Evolutionary conservation across 2,329 filamentous ascomycete species (phyloP).

Genomic region (Aureobasidium uvarum): DNA sequence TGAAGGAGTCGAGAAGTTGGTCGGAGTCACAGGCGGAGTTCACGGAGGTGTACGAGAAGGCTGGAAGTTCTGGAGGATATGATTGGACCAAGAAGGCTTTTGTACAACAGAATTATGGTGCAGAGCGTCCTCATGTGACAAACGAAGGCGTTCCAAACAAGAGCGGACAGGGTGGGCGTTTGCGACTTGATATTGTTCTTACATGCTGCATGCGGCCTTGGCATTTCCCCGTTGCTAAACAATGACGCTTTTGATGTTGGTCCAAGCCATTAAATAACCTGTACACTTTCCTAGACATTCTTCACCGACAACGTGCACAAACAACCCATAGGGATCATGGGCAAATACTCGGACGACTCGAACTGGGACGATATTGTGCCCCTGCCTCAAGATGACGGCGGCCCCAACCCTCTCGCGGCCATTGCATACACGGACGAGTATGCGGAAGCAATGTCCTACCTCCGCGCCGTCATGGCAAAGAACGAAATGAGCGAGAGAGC

Average conservation of each 20-base stretch:
- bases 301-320: background rate
- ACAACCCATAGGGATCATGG: conserved; percentile 33
- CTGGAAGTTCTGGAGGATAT: conserved; percentile 41
- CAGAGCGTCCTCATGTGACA: too few relatives aligned
- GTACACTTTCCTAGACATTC: background rate
- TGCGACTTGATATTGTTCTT: conserved; percentile 20
- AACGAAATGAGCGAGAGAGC: conserved; percentile 80
- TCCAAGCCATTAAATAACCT: background rate
- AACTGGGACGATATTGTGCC: conserved; percentile 82
- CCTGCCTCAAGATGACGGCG: conserved; percentile 79
- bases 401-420: conserved; percentile 71
- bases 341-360: conserved; percentile 63
- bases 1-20: conserved; percentile 81
- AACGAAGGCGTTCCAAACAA: background rate
- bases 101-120: background rate
- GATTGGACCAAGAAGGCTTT: background rate
- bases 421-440: conserved; percentile 93
- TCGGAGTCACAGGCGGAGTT: conserved; percentile 61
- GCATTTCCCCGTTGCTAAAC: conserved; percentile 10
- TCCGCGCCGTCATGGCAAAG: conserved; percentile 86
- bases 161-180: background rate
- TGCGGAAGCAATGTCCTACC: conserved; percentile 86
- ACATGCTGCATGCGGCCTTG: conserved; percentile 16
- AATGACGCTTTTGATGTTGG: conserved; percentile 18
- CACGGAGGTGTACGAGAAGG: conserved; percentile 34